Base-by-base conservation (phyloP, 768 basidiomycete genomes). In the Mycena epipterygia region DNA sequence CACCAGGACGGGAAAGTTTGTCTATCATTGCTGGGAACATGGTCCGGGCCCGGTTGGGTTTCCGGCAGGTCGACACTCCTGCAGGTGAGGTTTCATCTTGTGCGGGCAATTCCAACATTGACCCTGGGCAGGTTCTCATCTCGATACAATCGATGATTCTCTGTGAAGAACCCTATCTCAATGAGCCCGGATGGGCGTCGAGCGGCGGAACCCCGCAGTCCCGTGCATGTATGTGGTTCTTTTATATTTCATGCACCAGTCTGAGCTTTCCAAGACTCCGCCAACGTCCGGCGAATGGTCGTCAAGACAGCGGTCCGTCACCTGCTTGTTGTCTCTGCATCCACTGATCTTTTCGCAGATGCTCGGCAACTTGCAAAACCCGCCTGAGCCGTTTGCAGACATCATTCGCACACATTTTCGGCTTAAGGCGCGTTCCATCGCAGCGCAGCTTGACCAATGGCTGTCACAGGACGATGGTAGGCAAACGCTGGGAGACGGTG, bases 131-230 rank as follows among this genome's bases (percentile, higher is more conserved):
- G 88, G 95, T 97, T 41, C 85, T 98, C 46, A 94, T 98, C 42
- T 97, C 96, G 19, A 97, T 98, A 35, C 97, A 98, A 83, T 95
- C 95, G 19, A 95, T 98, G 94, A 97, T 98, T 73, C 84, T 98
- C 29, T 96, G 94, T 71, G 97, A 97, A 23, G 96, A 96, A 75
- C 95, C 97, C 12, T 97, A 96, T 78, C 80, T 96, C 69, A 97
- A 97, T 73, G 96, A 98, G 79, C 96, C 96, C 23, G 95, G 93
- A 29, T 95, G 94, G 94, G 91, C 94, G 25, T 81, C 81, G 46
- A 87, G 89, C 65, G 89, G 86, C 19, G 95, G 95, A 30, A 93
- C 91, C 29, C 87, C 93, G 2, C 87, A 89, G 72, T 96, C 95
- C 35, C 86, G 85, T 75, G 90, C 92, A 53, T 96, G 95, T 96